Evolutionary conservation across 2,329 filamentous ascomycete genomes (phyloP).

Genomic region (Dothistroma septosporum): DNA sequence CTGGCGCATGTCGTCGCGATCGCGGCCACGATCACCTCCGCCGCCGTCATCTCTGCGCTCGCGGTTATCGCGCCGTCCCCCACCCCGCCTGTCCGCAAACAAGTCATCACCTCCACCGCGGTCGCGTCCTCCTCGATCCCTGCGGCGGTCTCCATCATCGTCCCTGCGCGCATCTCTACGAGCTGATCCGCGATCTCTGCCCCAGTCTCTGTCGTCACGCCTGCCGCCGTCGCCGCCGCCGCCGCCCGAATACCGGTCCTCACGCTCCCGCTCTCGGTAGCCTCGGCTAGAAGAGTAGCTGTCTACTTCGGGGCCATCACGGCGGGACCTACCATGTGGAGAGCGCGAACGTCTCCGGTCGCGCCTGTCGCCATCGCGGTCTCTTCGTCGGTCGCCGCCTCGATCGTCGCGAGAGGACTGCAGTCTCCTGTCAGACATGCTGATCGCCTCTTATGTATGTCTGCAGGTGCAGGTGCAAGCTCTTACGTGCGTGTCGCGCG

Average conservation of each 20-base stretch:
- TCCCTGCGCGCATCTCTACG: slow-evolving; percentile 57
- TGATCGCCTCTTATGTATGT: slow-evolving; percentile 22
- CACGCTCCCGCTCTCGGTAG: slow-evolving; percentile 87
- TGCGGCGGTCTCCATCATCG: slow-evolving; percentile 50
- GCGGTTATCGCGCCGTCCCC: slow-evolving; percentile 40
- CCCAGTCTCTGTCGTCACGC: slow-evolving; percentile 57
- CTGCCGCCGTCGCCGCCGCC: slow-evolving; percentile 21
- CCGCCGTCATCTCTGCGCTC: slow-evolving; percentile 25
- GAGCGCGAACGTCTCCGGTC: slow-evolving; percentile 73
- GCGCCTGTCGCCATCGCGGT: slow-evolving; percentile 53
- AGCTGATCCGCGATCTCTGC: slow-evolving; percentile 67
- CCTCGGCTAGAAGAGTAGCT: slow-evolving; percentile 89
- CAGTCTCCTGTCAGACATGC: slow-evolving; percentile 37
- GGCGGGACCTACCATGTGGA: slow-evolving; percentile 58
- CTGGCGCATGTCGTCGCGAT: slow-evolving; percentile 36
- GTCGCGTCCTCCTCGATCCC: slow-evolving; percentile 49
- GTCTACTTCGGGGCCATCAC: slow-evolving; percentile 59
- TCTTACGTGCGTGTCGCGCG: slow-evolving; percentile 26
- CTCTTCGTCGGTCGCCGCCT: slow-evolving; percentile 44
- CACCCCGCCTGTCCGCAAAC: slow-evolving; percentile 27
- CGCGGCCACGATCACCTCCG: slow-evolving; percentile 34
- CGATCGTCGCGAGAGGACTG: slow-evolving; percentile 45
- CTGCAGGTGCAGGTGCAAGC: slow-evolving; percentile 19
- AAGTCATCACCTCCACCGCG: slow-evolving; percentile 35
- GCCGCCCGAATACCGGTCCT: slow-evolving; percentile 76